Percentiles rank a stretch among this genome's conserved stretches.
Evolutionary conservation across 495 filamentous ascomycete species (phyloP).

Genomic region (Pyrenopolyporus hunteri): DNA sequence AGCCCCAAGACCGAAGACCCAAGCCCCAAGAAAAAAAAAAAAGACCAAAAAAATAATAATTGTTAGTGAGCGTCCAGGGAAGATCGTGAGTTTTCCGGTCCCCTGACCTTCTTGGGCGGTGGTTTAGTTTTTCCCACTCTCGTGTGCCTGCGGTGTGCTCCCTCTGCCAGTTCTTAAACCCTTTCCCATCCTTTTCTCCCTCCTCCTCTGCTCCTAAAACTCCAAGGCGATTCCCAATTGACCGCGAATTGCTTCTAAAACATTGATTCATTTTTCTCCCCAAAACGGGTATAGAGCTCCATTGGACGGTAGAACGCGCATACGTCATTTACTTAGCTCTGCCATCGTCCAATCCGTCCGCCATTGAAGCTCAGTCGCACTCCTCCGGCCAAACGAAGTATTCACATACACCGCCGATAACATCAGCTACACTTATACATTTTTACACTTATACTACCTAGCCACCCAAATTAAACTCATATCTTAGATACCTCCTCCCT

Average conservation of each 20-base stretch:
- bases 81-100: slow-evolving; percentile 45
- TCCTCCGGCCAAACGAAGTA: neutral
- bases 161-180: slow-evolving; percentile 12
- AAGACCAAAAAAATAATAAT: slow-evolving; percentile 4
- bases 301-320: slow-evolving; percentile 21
- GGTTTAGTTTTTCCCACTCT: slow-evolving; percentile 38
- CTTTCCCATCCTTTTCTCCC: slow-evolving; percentile 22
- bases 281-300: slow-evolving; percentile 34
- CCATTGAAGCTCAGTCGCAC: slow-evolving; percentile 20
- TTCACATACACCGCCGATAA: slow-evolving; percentile 1
- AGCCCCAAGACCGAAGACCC: neutral
- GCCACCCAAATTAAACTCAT: no score
- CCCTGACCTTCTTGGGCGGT: slow-evolving; percentile 36
- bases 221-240: slow-evolving; percentile 1
- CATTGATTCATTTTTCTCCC: slow-evolving; percentile 14
- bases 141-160: slow-evolving; percentile 14
- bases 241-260: slow-evolving; percentile 4
- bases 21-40: slow-evolving; percentile 5
- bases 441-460: neutral
- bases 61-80: slow-evolving; percentile 38
- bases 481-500: neutral
- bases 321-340: slow-evolving; percentile 38
- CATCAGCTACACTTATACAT: slow-evolving; percentile 6
- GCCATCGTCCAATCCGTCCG: slow-evolving; percentile 21
- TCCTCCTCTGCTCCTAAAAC: slow-evolving; percentile 8